phyloP scores from a whole-genome alignment of 2,329 filamentous ascomycete genomes.

The Diaporthe eres region DNA sequence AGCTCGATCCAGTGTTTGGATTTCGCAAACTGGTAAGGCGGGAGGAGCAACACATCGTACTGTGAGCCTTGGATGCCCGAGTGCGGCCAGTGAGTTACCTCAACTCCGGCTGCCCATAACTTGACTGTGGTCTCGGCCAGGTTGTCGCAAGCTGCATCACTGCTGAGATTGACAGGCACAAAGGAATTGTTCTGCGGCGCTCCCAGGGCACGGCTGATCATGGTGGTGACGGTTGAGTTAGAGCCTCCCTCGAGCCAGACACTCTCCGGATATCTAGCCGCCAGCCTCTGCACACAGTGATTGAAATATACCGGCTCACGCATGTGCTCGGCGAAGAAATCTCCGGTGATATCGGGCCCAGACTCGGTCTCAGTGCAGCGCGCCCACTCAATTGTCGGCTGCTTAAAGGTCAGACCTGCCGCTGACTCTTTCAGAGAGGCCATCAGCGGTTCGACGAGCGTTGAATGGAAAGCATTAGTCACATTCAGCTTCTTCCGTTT shows the following conservation, averaged over 20 bases:
- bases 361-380: conserved; percentile 37
- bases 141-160: conserved; percentile 34
- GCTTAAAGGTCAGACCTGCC: conserved; percentile 49
- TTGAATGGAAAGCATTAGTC: conserved; percentile 63
- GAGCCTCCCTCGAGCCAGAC: conserved; percentile 60
- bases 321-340: conserved; percentile 54
- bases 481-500: conserved; percentile 57
- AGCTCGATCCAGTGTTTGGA: conserved; percentile 54
- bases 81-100: conserved; percentile 55
- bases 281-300: conserved; percentile 48
- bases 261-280: conserved; percentile 42
- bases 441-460: conserved; percentile 54
- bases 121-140: conserved; percentile 47
- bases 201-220: conserved; percentile 49
- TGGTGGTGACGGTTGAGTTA: conserved; percentile 51
- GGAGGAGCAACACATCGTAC: conserved; percentile 50
- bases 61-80: conserved; percentile 45
- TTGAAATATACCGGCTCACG: conserved; percentile 60
- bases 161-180: conserved; percentile 46
- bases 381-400: conserved; percentile 51
- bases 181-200: conserved; percentile 36
- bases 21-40: conserved; percentile 60
- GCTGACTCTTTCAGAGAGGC: conserved; percentile 51
- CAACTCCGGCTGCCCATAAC: conserved; percentile 58
- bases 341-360: conserved; percentile 33